Evolutionary conservation across 805 yeast genomes (phyloP), one percentile per base, ranked within the genome.

Genomic region (Lipomyces japonicus): DNA sequence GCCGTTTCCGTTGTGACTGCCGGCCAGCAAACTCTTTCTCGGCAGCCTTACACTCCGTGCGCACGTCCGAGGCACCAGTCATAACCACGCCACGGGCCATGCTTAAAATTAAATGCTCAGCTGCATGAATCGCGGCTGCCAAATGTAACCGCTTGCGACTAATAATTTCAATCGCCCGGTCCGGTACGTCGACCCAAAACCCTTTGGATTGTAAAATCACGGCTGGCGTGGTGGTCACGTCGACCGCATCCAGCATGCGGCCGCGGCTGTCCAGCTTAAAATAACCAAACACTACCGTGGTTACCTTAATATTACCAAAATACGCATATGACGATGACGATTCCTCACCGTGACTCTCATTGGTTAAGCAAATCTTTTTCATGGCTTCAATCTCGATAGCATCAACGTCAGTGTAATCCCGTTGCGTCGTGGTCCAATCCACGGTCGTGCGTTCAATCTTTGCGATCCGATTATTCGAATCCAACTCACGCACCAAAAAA

Each of bases 111-210:
- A 88, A 88, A 71, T 93, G 99, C 58, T 89, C 91, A 0, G 96
- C 95, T 1, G 95, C 97, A 69, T 93, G 99, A n/a, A 93, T 86
- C 0, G 93, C 95, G 3, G 86, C 98, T 0, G 97, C 91, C 1
- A 82, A 70, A 50, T 78, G 84, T 39, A 93, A 68, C 1, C 71
- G 60, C 57, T 88, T 87, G 2, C 64, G 66, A 2, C 72, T 68
- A 28, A 91, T 72, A 2, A 80, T 53, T 1, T 80, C 80, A 12
- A 90, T 62, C 0, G 87, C 86, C n/a, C 62, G 61, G 2, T 66
- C 63, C 0, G 96, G 95, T 1, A 93, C 75, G 65, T 93, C 96
- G 4, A 93, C 76, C 97, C 97, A 93, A 31, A 91, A 73, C 0
- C 99, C 98, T 55, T 84, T 83, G 0, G 95, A 80, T 31, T 72